Evolutionary conservation across 2,329 filamentous ascomycete genomes (phyloP), one percentile per base, ranked within the genome.

Genomic region (Sarocladiaceae sp.): DNA sequence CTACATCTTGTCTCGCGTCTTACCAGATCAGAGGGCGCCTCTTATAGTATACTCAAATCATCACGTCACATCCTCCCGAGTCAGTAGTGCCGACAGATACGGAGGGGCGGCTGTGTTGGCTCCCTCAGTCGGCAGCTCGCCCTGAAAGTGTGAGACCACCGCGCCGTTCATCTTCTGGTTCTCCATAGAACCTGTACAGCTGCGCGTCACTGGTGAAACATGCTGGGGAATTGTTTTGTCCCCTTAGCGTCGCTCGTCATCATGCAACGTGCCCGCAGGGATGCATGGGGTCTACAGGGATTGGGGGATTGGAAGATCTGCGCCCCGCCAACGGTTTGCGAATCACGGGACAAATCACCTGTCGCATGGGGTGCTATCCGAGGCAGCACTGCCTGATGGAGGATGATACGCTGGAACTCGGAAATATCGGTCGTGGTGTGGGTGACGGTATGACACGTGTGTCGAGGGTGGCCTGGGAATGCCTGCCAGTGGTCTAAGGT

Each of bases 261-360:
- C n/a, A 48, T 48, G 44, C 44, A 48, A 48, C 44, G n/a, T 48
- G 28, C 15, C 44, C 25, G 17, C 25, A 48, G 44, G 44, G 29
- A 33, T 8, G 15, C 15, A 8, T 26, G 17, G 22, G 40, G 44
- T 17, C 23, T 48, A 11, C 26, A 33, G 28, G 44, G 26, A 20
- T 31, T 31, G 15, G 26, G 28, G 44, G 26, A 20, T 31, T 31
- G 15, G 26, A 33, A 13, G 44, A 48, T 33, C 44, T 33, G 28
- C 28, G 44, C 44, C 44, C 40, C 28, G 44, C 44, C 26, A 17
- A 22, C 15, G 7, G 3, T 7, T 48, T 22, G 13, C 12, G 22
- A 44, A 48, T 31, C 44, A 48, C 28, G 15, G 28, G 44, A 33
- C 44, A 48, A 20, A 13, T 48, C 44, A 48, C 15, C 25, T 48